phyloP scores from a whole-genome alignment of 2,329 filamentous ascomycete species.

The Aspergillus sp. region DNA sequence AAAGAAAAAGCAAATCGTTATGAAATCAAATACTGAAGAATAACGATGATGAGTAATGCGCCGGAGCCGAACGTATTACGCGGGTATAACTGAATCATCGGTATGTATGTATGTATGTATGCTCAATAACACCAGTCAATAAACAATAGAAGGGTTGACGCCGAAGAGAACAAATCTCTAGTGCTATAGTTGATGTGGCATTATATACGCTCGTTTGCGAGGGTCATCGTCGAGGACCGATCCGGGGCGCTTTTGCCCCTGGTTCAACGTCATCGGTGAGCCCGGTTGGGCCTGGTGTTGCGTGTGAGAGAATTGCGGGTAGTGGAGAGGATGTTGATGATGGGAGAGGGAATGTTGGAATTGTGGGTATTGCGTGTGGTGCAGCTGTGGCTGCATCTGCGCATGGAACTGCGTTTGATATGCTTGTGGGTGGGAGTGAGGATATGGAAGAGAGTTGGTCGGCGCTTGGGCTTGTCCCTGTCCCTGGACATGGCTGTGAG shows the following conservation, averaged over 20 bases:
- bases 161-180: not conserved
- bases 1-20: not conserved
- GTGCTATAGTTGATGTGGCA: slow-evolving; percentile 19
- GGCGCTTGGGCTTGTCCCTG: slow-evolving; percentile 2
- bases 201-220: slow-evolving; percentile 22
- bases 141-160: not conserved
- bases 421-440: slow-evolving; percentile 8
- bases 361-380: slow-evolving; percentile 12
- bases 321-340: slow-evolving; percentile 7
- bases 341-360: not conserved
- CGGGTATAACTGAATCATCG: not conserved
- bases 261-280: slow-evolving; percentile 20
- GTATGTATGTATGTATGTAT: not conserved
- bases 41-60: not conserved
- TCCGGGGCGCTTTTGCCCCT: slow-evolving; percentile 18
- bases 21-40: not conserved
- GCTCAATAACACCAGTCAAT: not conserved
- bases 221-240: slow-evolving; percentile 20
- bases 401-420: slow-evolving; percentile 12
- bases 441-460: slow-evolving; percentile 3
- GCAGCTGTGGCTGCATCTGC: slow-evolving; percentile 18
- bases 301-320: slow-evolving; percentile 12
- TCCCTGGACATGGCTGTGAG: not conserved
- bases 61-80: not conserved
- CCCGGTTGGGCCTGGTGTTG: slow-evolving; percentile 14